Evolutionary conservation across 805 yeast genomes (phyloP).

Genomic region (Teunomyces tritomae): DNA sequence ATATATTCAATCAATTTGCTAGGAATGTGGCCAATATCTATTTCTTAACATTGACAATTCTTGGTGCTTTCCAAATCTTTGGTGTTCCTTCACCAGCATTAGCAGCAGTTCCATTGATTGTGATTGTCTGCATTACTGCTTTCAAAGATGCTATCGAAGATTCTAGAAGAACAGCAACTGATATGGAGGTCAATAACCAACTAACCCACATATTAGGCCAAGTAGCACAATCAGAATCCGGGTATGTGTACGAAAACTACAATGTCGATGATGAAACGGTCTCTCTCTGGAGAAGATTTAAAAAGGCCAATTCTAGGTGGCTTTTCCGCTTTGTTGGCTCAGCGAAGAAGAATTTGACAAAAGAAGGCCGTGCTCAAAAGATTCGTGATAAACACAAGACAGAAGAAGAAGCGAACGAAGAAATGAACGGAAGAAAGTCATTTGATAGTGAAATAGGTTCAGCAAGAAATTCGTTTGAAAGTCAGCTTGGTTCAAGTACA

Average conservation of each 20-base stretch:
- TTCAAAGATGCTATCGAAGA: slow-evolving; percentile 81
- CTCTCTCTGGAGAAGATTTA: slow-evolving; percentile 66
- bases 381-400: slow-evolving; percentile 7
- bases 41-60: slow-evolving; percentile 72
- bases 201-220: slow-evolving; percentile 58
- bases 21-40: slow-evolving; percentile 83
- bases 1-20: slow-evolving; percentile 68
- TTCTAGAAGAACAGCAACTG: slow-evolving; percentile 68
- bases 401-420: slow-evolving; percentile 2
- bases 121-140: slow-evolving; percentile 71
- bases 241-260: slow-evolving; percentile 41
- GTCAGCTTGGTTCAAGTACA: slow-evolving; percentile 5
- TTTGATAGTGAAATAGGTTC: slow-evolving; percentile 29
- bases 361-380: slow-evolving; percentile 32
- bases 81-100: slow-evolving; percentile 80
- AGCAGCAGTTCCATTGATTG: slow-evolving; percentile 75
- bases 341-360: slow-evolving; percentile 29
- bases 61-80: slow-evolving; percentile 69
- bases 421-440: slow-evolving; percentile 8
- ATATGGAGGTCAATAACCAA: slow-evolving; percentile 74
- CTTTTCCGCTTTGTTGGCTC: slow-evolving; percentile 26
- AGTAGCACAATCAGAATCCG: slow-evolving; percentile 34
- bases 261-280: slow-evolving; percentile 65
- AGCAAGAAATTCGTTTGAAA: slow-evolving; percentile 5
- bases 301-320: slow-evolving; percentile 45